Conservation (phyloP, 345 rosid species). For the Brassica juncea region DNA sequence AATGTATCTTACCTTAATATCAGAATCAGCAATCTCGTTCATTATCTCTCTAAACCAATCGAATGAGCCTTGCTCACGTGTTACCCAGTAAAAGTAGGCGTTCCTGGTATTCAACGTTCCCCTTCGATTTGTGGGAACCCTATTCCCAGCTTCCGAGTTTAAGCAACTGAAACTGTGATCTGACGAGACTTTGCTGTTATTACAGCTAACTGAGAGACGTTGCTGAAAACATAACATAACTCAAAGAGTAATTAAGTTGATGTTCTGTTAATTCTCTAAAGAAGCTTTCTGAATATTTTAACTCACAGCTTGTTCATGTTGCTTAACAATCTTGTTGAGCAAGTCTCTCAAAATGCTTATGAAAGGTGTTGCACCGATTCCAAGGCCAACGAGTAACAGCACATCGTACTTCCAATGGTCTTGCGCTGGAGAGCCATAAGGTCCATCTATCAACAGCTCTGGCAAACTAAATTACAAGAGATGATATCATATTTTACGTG, state of each 20-base stretch:
- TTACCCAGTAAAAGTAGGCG: slow-evolving; percentile 88
- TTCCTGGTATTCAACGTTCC: slow-evolving; percentile 50
- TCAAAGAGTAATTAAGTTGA: background rate
- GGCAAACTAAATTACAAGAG: slow-evolving; percentile 53
- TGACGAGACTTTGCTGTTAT: slow-evolving; percentile 48
- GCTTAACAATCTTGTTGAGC: slow-evolving; percentile 46
- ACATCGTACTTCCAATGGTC: slow-evolving; percentile 83
- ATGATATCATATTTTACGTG: background rate
- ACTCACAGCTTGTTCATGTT: slow-evolving; percentile 63
- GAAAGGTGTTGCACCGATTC: slow-evolving; percentile 91
- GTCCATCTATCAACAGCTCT: slow-evolving; percentile 56
- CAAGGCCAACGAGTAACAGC: slow-evolving; percentile 81
- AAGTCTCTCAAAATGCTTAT: slow-evolving; percentile 79
- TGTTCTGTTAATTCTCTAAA: background rate
- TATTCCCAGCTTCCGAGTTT: slow-evolving; percentile 33
- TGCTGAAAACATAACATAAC: slow-evolving; percentile 50
- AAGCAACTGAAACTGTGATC: slow-evolving; percentile 61
- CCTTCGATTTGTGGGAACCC: slow-evolving; percentile 47
- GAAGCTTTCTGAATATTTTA: background rate
- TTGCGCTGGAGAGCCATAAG: slow-evolving; percentile 92
- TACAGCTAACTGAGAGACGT: slow-evolving; percentile 50
- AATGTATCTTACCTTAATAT: slow-evolving; percentile 45
- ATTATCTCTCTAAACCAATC: slow-evolving; percentile 86
- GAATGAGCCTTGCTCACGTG: slow-evolving; percentile 77
- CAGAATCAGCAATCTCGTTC: slow-evolving; percentile 73